Conservation (phyloP, 495 filamentous ascomycete genomes). For the Penicillium parvum region DNA sequence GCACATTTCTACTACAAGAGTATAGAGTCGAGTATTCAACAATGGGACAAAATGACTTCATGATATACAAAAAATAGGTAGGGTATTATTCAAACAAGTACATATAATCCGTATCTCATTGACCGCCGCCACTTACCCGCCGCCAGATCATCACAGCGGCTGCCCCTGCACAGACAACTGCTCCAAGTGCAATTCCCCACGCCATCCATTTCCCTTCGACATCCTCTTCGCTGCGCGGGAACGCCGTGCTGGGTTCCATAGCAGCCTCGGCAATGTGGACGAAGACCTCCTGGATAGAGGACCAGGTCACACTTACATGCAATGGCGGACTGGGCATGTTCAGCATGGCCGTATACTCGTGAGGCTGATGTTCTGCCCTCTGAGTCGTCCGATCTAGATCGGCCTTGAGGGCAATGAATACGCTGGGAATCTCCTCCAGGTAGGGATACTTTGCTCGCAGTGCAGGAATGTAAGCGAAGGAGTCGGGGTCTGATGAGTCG, state of each 20-base stretch:
- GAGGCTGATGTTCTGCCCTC: slow-evolving; percentile 83
- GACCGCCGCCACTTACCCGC: slow-evolving; percentile 40
- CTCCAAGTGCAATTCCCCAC: slow-evolving; percentile 80
- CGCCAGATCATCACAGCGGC: slow-evolving; percentile 76
- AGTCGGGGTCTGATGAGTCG: slow-evolving; percentile 93
- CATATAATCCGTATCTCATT: slow-evolving; percentile 10
- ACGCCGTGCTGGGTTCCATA: slow-evolving; percentile 78
- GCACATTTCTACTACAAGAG: neutral
- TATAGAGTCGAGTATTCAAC: too few relatives aligned
- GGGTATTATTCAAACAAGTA: slow-evolving; percentile 21
- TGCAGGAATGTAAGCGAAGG: slow-evolving; percentile 83
- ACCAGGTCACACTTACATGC: slow-evolving; percentile 92
- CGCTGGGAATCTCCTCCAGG: slow-evolving; percentile 78
- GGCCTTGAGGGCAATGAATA: slow-evolving; percentile 91
- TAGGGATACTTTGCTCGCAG: slow-evolving; percentile 74
- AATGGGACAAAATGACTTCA: neutral
- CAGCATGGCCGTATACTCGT: slow-evolving; percentile 77
- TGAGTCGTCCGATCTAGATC: slow-evolving; percentile 93
- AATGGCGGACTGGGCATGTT: slow-evolving; percentile 74
- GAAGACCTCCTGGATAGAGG: slow-evolving; percentile 85
- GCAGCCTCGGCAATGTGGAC: slow-evolving; percentile 86
- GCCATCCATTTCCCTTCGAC: slow-evolving; percentile 74
- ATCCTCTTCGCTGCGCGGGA: slow-evolving; percentile 81
- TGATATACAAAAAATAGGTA: neutral
- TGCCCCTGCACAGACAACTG: slow-evolving; percentile 73